Conservation (phyloP, 257 asterid genomes). For the Gardenia jasminoides region DNA sequence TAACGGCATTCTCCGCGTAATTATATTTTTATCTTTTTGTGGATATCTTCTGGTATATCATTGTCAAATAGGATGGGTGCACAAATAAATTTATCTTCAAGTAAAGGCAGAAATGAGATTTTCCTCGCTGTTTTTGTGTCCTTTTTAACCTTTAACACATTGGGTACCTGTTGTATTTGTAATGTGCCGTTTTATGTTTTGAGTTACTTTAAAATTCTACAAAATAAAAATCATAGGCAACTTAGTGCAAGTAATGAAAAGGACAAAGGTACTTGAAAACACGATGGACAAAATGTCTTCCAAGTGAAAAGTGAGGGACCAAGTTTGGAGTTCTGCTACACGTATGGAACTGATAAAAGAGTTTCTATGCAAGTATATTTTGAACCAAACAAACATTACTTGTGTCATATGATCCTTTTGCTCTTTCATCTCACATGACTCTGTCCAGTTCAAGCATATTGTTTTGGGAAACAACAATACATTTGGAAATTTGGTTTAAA, state of each 20-base stretch:
- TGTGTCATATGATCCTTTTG: neutral
- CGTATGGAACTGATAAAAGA: neutral
- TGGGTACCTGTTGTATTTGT: neutral
- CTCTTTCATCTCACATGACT: neutral
- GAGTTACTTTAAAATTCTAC: too few species aligned
- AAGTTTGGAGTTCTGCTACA: neutral
- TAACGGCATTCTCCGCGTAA: neutral
- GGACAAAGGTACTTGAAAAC: neutral
- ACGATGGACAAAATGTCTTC: neutral
- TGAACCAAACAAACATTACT: neutral
- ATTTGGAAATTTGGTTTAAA: too few species aligned
- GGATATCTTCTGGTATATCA: neutral
- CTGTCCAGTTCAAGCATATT: neutral
- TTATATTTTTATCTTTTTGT: neutral
- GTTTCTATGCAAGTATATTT: neutral
- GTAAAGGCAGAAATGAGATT: neutral
- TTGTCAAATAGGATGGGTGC: neutral
- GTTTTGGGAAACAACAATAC: neutral
- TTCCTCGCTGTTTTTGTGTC: too few species aligned
- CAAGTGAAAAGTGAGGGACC: neutral
- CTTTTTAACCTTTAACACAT: neutral
- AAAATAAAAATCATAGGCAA: too few species aligned
- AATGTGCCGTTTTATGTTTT: neutral
- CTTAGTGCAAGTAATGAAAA: too few species aligned
- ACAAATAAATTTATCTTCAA: neutral